A percentile compares a stretch with the other conserved stretches of the same genome.
Conservation (phyloP, 2,329 filamentous ascomycete species). For the Biscogniauxia marginata region DNA sequence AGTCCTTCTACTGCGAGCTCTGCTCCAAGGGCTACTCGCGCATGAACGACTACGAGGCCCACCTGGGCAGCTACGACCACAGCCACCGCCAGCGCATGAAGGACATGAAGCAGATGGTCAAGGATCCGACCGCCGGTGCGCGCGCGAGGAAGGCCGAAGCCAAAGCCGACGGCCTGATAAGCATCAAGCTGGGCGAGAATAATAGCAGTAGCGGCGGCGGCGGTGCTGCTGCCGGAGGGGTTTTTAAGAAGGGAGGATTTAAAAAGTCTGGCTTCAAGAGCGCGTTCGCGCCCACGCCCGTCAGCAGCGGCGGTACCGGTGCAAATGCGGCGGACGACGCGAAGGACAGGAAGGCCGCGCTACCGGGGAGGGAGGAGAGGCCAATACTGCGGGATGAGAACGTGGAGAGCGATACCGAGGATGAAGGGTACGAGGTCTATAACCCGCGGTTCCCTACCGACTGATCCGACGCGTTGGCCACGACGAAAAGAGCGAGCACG, state of each 20-base stretch:
- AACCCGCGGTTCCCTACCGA: constrained; percentile 60
- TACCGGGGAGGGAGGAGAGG: constrained; percentile 23
- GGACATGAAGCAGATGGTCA: constrained; percentile 82
- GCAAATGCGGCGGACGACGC: constrained; percentile 38
- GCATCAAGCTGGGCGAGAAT: constrained; percentile 56
- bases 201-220: constrained; percentile 26
- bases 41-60: constrained; percentile 94
- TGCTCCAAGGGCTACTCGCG: constrained; percentile 94
- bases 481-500: neutral
- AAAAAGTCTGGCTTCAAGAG: constrained; percentile 84
- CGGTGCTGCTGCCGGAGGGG: constrained; percentile 33
- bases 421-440: constrained; percentile 70
- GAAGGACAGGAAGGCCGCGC: constrained; percentile 38
- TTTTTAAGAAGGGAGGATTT: constrained; percentile 69
- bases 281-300: constrained; percentile 63
- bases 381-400: constrained; percentile 29
- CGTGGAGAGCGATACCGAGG: constrained; percentile 64
- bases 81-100: constrained; percentile 87
- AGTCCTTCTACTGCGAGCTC: constrained; percentile 80
- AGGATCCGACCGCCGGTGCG: constrained; percentile 64
- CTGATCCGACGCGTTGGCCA: constrained; percentile 38
- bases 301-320: constrained; percentile 29
- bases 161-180: constrained; percentile 67
- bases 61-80: constrained; percentile 93
- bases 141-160: constrained; percentile 69